These are phyloP conservation scores for Erodium moschatum DNA, from an alignment of 441 rosid genomes.

Conservation along the genomic window DNA sequence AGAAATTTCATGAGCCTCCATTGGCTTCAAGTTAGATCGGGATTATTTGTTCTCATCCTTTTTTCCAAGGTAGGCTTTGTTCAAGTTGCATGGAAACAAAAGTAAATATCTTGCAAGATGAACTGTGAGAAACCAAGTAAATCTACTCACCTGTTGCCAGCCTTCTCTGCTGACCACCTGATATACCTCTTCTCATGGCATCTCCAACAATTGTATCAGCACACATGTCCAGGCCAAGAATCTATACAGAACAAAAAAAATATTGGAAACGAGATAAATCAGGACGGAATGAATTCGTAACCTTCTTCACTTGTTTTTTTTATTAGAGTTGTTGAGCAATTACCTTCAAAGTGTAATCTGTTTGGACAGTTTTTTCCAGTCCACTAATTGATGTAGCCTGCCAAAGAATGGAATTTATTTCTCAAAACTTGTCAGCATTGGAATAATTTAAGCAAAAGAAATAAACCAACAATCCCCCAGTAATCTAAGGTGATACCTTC, in stretches of 20 bases:
- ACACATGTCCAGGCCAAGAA: conserved; percentile 53
- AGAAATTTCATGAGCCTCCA: no score
- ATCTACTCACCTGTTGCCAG: conserved; percentile 41
- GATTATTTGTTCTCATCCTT: no score
- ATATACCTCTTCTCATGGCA: conserved; percentile 52
- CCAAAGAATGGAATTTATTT: background rate
- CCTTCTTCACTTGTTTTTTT: no score
- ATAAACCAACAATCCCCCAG: no score
- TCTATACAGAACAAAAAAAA: conserved; percentile 24
- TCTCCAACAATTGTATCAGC: conserved; percentile 44
- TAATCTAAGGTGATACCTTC: conserved; percentile 38
- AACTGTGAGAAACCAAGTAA: no score
- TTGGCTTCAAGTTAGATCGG: no score
- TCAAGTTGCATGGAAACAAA: background rate
- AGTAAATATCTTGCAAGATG: background rate
- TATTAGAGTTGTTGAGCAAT: background rate
- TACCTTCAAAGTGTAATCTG: conserved; percentile 73
- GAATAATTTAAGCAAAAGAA: background rate
- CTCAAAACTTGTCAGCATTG: no score
- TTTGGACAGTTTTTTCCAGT: conserved; percentile 44
- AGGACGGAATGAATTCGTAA: no score
- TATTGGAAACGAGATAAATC: no score
- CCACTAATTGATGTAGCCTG: conserved; percentile 66
- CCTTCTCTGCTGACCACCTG: conserved; percentile 59
- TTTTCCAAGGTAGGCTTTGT: no score